These are phyloP conservation scores for Clavispora santaluciae DNA, from an alignment of 805 yeast species.

Conservation along the genomic window DNA sequence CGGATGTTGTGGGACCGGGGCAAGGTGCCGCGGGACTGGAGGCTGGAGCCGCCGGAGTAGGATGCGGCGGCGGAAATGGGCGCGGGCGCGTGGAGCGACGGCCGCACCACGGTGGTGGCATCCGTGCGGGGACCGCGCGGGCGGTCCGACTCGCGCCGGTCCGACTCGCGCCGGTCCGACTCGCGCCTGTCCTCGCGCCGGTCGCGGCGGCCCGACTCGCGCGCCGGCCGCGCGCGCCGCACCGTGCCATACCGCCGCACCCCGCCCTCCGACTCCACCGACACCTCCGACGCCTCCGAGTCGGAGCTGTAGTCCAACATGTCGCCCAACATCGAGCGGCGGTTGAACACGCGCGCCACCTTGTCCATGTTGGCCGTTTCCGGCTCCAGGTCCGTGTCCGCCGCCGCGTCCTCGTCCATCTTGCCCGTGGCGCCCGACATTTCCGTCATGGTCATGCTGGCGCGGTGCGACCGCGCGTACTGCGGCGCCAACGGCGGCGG, in stretches of 20 bases:
- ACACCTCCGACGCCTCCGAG: constrained; percentile 8
- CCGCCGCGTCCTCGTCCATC: not conserved
- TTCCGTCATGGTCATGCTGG: not conserved
- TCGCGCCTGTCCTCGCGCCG: too few species aligned
- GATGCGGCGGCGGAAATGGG: too few species aligned
- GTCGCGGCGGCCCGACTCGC: too few species aligned
- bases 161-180: too few species aligned
- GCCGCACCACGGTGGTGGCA: too few species aligned
- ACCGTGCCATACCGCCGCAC: constrained; percentile 12
- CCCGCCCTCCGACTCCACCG: constrained; percentile 1
- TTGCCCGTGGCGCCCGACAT: not conserved
- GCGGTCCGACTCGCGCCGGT: too few species aligned
- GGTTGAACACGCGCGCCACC: constrained; percentile 25
- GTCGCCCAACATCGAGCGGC: constrained; percentile 40
- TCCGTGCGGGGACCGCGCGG: too few species aligned
- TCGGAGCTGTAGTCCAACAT: constrained; percentile 42
- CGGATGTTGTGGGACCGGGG: not conserved
- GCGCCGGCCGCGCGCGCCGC: too few species aligned
- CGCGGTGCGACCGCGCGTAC: not conserved
- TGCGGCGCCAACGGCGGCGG: constrained; percentile 6
- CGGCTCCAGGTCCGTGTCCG: not conserved
- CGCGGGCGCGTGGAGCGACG: too few species aligned
- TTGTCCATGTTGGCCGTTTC: constrained; percentile 14
- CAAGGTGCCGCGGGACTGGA: too few species aligned
- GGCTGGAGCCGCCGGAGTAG: too few species aligned